phyloP scores from a whole-genome alignment of 148 eudicot genomes.

The Chenopodium album region DNA sequence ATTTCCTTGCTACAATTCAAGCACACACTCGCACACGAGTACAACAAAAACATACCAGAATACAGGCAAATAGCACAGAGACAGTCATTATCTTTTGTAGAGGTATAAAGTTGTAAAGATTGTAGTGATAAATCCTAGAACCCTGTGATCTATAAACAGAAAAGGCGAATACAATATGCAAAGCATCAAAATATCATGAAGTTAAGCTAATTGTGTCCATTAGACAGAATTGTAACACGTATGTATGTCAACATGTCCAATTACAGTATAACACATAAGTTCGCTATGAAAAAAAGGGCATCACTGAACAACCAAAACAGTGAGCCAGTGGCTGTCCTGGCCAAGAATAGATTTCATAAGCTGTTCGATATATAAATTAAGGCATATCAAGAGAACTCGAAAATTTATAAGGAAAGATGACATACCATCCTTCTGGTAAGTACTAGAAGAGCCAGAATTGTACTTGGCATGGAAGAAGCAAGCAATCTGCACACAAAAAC shows the following conservation, averaged over 20 bases:
- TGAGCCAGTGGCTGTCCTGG: not conserved
- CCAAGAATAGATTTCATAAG: not conserved
- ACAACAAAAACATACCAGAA: not conserved
- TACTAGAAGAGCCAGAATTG: slow-evolving; percentile 58
- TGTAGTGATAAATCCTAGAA: not conserved
- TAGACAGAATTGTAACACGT: not conserved
- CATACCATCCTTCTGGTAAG: slow-evolving; percentile 68
- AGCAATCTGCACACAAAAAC: slow-evolving; percentile 50
- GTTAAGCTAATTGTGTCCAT: not conserved
- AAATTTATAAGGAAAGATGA: not conserved
- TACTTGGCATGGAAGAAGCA: slow-evolving; percentile 76
- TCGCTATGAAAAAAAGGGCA: not conserved
- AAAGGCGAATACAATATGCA: not conserved
- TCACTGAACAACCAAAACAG: not conserved
- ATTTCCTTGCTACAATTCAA: not conserved
- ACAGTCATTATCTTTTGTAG: not conserved
- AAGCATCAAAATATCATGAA: not conserved
- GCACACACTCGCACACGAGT: not conserved
- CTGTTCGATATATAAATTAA: not conserved
- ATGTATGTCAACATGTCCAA: not conserved
- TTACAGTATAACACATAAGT: not conserved
- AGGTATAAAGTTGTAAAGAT: not conserved
- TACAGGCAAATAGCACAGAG: not conserved
- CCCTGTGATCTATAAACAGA: not conserved
- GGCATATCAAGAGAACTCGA: not conserved